Percentiles rank a stretch among this genome's conserved stretches.
phyloP scores from a whole-genome alignment of 345 rosid genomes.

The Zanthoxylum bungeanum region DNA sequence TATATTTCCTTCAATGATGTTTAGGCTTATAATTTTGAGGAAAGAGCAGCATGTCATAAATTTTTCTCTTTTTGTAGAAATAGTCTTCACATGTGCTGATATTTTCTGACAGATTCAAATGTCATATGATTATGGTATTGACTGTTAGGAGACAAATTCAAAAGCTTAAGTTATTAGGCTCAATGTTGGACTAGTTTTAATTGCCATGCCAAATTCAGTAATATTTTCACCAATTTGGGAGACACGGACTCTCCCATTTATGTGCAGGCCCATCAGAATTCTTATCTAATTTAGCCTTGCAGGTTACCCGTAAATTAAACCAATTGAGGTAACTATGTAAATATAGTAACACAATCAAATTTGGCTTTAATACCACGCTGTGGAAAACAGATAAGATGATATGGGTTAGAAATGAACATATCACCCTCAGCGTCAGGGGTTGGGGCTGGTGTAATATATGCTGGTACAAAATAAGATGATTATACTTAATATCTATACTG shows the following conservation, averaged over 20 bases:
- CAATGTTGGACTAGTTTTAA: background rate
- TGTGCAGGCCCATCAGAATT: background rate
- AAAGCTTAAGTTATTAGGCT: background rate
- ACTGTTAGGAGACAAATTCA: background rate
- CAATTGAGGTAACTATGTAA: background rate
- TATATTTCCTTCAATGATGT: background rate
- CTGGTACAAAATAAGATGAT: background rate
- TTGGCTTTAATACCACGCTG: background rate
- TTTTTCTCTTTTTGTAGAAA: background rate
- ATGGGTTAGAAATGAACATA: background rate
- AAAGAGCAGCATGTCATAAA: background rate
- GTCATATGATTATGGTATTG: background rate
- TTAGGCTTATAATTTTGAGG: slow-evolving; percentile 7
- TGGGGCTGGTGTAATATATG: background rate
- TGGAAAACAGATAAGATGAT: background rate
- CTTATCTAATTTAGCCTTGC: background rate
- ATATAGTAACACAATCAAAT: background rate
- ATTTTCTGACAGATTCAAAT: background rate
- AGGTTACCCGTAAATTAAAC: background rate
- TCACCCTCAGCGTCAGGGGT: background rate
- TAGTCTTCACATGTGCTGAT: background rate
- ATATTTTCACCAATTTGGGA: background rate
- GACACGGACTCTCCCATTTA: background rate
- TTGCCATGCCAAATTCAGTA: background rate
- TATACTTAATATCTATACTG: background rate